Evolutionary conservation across 352 stramenopile genomes (phyloP), one percentile per base, ranked within the genome.

Genomic region (Phytophthora chlamydospora): DNA sequence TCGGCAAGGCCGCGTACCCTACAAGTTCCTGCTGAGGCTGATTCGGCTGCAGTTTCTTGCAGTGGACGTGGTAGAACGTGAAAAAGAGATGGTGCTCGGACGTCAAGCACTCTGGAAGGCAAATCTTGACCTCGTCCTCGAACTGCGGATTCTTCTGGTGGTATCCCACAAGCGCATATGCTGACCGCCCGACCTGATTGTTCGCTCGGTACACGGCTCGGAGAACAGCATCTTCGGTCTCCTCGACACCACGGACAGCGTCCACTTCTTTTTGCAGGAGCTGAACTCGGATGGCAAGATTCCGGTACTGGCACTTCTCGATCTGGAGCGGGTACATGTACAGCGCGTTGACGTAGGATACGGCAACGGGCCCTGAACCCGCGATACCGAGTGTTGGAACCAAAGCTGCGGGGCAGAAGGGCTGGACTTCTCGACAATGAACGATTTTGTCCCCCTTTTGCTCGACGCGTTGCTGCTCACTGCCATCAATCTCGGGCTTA

Each of bases 61-160:
- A 93, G 52, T 93, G 82, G 0, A 93, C 82, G 59, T 93, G 84
- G 43, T 86, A 91, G 45, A 93, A 90, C 8, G 76, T 89, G 62
- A 91, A 88, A 1, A 90, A 53, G 12, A 93, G 49, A 40, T 90
- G 77, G 38, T 93, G 80, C 0, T 38, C 36, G 5, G 16, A 19
- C n/a, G 76, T 80, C 16, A 93, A 62, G 24, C 57, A 55, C 55
- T 81, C 70, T 2, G 84, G 84, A 9, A 93, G 68, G 32, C 68
- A 77, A 33, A 93, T 64, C 48, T 93, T 93, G 42, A 93, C 73
- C 47, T 93, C 84, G 38, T 76, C 73, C 29, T 91, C 82, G 40
- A 90, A 93, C 54, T 89, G 75, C 4, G 82, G 84, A 16, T 81
- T 89, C 51, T 90, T 90, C 19, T 89, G 76, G 32, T 93, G 84